Percentiles rank a stretch among this genome's conserved stretches.
phyloP scores from a whole-genome alignment of 306 rosid species.

The Carpinus fangiana region DNA sequence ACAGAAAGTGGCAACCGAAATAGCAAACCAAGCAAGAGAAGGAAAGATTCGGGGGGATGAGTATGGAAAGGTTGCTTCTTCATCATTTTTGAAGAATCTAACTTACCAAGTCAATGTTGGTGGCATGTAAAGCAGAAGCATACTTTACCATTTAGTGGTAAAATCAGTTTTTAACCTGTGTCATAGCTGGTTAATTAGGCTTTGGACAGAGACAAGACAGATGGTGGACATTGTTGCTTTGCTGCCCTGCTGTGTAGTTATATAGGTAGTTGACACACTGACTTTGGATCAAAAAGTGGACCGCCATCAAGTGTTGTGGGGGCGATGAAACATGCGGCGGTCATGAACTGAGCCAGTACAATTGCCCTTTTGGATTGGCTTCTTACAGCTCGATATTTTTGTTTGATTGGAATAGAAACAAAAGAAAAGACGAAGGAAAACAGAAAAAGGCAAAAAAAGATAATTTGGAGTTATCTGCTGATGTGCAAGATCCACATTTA shows the following conservation, averaged over 20 bases:
- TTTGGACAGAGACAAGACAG: not conserved
- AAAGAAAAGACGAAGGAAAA: not conserved
- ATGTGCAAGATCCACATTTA: not conserved
- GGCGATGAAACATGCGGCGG: not conserved
- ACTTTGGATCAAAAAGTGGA: not conserved
- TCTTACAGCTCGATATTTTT: not conserved
- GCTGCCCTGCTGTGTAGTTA: not conserved
- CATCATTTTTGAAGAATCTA: not conserved
- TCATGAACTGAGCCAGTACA: not conserved
- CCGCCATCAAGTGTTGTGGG: not conserved
- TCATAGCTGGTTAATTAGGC: not conserved
- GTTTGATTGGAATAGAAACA: not conserved
- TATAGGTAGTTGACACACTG: not conserved
- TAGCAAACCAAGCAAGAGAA: not conserved
- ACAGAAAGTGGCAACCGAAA: not conserved
- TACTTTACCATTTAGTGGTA: not conserved
- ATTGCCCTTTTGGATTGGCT: not conserved
- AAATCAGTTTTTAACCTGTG: not conserved
- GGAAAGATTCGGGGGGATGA: slow-evolving; percentile 7
- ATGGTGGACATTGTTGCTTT: not conserved
- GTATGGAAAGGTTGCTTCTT: not conserved
- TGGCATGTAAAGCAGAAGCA: slow-evolving; percentile 7
- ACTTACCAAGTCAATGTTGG: slow-evolving; percentile 1
- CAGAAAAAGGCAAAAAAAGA: too few relatives aligned
- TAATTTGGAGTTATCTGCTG: not conserved